A percentile compares a stretch with the other conserved stretches of the same genome.
Conservation (phyloP, 2,329 filamentous ascomycete genomes). For the Ophiostoma ulmi region DNA sequence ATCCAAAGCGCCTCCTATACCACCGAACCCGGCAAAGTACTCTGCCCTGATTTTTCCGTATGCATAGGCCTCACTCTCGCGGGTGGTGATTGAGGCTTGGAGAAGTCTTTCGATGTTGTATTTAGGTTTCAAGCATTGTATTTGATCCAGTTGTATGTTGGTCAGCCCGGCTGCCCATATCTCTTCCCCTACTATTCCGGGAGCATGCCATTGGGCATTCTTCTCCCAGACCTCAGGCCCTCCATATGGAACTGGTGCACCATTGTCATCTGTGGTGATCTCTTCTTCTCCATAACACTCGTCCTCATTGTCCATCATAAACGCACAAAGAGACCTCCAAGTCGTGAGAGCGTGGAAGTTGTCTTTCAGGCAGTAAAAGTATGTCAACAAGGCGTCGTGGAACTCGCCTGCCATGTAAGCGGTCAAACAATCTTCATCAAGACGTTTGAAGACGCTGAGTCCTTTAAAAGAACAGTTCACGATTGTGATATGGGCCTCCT, state of each 20-base stretch:
- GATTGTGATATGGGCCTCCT: constrained; percentile 48
- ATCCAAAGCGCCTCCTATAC: constrained; percentile 47
- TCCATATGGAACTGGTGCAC: no score
- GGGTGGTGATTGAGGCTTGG: constrained; percentile 2
- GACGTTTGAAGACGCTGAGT: constrained; percentile 18
- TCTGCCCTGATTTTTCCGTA: constrained; percentile 12
- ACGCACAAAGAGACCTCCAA: background rate
- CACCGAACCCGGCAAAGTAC: constrained; percentile 50
- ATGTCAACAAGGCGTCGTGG: constrained; percentile 31
- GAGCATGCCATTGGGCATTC: background rate
- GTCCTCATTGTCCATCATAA: background rate
- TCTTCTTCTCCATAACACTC: background rate
- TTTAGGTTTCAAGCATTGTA: background rate
- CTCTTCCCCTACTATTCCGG: background rate
- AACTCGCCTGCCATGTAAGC: constrained; percentile 48
- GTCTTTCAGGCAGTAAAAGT: background rate
- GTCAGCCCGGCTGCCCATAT: background rate
- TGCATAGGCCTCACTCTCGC: constrained; percentile 36
- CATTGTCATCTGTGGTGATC: background rate
- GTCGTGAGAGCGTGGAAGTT: background rate
- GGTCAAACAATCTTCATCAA: background rate
- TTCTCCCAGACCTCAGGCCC: background rate
- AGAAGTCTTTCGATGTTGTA: constrained; percentile 7
- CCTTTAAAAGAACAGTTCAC: constrained; percentile 43
- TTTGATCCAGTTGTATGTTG: background rate